Conservation (phyloP, 805 yeast genomes). For the Sugiyamaella lignohabitans region DNA sequence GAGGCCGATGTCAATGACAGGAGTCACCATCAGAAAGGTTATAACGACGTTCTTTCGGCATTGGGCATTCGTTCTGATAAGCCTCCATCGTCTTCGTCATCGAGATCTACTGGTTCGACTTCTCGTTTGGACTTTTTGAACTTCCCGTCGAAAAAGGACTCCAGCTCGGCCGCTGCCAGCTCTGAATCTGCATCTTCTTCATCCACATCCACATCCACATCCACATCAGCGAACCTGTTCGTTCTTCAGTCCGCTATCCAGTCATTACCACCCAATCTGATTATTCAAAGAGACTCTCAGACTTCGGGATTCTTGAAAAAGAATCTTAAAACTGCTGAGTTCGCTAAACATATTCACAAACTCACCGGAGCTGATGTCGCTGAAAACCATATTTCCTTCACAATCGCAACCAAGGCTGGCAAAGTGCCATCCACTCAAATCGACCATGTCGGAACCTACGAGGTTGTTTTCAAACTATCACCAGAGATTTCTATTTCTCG, state of each 20-base stretch:
- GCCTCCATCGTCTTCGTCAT: background rate
- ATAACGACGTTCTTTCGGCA: conserved; percentile 1
- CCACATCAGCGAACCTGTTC: conserved; percentile 1
- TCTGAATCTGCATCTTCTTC: background rate
- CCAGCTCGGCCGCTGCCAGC: background rate
- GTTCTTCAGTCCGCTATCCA: conserved; percentile 12
- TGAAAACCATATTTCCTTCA: conserved; percentile 8
- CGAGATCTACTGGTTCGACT: background rate
- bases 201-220: background rate
- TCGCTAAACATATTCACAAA: conserved; percentile 10
- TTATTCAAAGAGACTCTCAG: conserved; percentile 3
- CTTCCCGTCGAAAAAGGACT: conserved; percentile 2
- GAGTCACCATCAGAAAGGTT: background rate
- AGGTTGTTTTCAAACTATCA: conserved; percentile 7
- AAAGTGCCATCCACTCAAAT: conserved; percentile 2
- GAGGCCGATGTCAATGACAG: background rate
- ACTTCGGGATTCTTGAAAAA: conserved; percentile 13
- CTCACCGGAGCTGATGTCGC: conserved; percentile 15
- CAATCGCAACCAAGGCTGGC: conserved; percentile 2
- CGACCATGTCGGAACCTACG: conserved; percentile 12
- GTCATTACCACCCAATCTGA: conserved; percentile 12
- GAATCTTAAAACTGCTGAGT: conserved; percentile 7
- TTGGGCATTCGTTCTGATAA: conserved; percentile 1
- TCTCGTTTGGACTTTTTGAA: conserved; percentile 2
- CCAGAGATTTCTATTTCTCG: background rate